These are phyloP conservation scores for Xylariaceae sp. DNA, from an alignment of 2,329 filamentous ascomycete genomes.

Conservation along the genomic window DNA sequence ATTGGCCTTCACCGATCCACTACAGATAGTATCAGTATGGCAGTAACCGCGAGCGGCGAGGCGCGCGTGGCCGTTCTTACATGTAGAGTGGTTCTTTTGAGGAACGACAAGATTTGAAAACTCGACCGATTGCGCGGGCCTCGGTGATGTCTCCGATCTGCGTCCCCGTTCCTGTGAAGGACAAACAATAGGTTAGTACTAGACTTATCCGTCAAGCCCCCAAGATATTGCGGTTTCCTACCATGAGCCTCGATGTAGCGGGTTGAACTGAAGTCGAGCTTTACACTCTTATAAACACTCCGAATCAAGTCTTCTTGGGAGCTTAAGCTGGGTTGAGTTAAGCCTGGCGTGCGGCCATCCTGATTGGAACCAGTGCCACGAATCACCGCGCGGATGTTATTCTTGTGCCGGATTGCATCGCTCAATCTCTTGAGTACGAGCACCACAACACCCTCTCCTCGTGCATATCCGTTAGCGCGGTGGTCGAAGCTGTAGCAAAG, in stretches of 20 bases:
- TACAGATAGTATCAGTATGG: too few species aligned
- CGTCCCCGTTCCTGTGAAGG: slow-evolving; percentile 42
- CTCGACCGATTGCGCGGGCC: slow-evolving; percentile 32
- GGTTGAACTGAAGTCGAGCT: slow-evolving; percentile 18
- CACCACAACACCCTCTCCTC: slow-evolving; percentile 46
- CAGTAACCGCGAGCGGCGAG: not conserved
- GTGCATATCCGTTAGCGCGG: slow-evolving; percentile 31
- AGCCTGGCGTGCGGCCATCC: slow-evolving; percentile 25
- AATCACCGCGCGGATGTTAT: slow-evolving; percentile 36
- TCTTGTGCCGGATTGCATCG: slow-evolving; percentile 38
- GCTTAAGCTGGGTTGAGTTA: slow-evolving; percentile 26
- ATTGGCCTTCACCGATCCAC: slow-evolving; percentile 25
- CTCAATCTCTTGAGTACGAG: slow-evolving; percentile 47
- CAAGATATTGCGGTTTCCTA: too few species aligned
- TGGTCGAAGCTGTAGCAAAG: slow-evolving; percentile 26
- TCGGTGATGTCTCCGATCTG: slow-evolving; percentile 38
- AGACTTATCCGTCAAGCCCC: too few species aligned
- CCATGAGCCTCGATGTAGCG: slow-evolving; percentile 32
- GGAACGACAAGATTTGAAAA: slow-evolving; percentile 21
- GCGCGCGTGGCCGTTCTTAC: slow-evolving; percentile 9
- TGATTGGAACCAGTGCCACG: slow-evolving; percentile 28
- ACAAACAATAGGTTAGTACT: too few species aligned
- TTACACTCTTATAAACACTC: slow-evolving; percentile 28
- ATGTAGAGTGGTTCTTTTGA: slow-evolving; percentile 22
- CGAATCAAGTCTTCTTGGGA: slow-evolving; percentile 31